phyloP scores from a whole-genome alignment of 768 basidiomycete species.

The Pulveroboletus sp. region DNA sequence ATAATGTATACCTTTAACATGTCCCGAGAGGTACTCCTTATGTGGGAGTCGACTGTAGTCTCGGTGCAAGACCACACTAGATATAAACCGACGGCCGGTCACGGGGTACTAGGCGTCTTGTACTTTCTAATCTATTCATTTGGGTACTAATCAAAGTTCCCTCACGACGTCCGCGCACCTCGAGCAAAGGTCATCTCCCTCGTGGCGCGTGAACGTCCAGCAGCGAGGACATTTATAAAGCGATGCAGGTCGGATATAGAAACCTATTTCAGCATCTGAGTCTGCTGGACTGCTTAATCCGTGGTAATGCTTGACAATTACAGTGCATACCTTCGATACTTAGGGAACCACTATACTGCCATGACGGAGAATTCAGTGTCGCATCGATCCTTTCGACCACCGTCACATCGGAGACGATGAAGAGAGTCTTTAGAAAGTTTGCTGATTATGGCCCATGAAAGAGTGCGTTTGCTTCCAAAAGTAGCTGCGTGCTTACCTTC shows the following conservation, averaged over 20 bases:
- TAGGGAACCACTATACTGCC: constrained; percentile 46
- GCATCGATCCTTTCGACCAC: constrained; percentile 44
- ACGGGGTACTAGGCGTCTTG: too few species aligned
- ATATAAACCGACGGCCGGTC: too few species aligned
- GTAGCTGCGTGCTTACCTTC: constrained; percentile 22
- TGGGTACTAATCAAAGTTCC: constrained; percentile 3
- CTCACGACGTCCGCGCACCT: constrained; percentile 46
- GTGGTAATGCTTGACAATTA: not conserved
- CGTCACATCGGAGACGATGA: constrained; percentile 72
- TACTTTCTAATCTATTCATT: not conserved
- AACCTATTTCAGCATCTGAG: constrained; percentile 27
- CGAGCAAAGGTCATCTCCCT: constrained; percentile 52
- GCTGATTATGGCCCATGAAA: constrained; percentile 36
- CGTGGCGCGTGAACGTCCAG: constrained; percentile 68
- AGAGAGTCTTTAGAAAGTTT: constrained; percentile 61
- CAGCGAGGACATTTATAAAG: constrained; percentile 82
- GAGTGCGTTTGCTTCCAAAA: not conserved
- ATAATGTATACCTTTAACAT: too few species aligned
- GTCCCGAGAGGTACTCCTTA: too few species aligned
- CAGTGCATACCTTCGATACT: constrained; percentile 41
- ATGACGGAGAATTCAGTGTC: constrained; percentile 38
- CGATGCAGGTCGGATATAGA: constrained; percentile 60
- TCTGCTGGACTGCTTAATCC: constrained; percentile 1
- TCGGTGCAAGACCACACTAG: too few species aligned
- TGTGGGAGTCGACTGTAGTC: too few species aligned